Evolutionary conservation across 2,329 filamentous ascomycete genomes (phyloP).

Genomic region (Verticillium klebahnii): DNA sequence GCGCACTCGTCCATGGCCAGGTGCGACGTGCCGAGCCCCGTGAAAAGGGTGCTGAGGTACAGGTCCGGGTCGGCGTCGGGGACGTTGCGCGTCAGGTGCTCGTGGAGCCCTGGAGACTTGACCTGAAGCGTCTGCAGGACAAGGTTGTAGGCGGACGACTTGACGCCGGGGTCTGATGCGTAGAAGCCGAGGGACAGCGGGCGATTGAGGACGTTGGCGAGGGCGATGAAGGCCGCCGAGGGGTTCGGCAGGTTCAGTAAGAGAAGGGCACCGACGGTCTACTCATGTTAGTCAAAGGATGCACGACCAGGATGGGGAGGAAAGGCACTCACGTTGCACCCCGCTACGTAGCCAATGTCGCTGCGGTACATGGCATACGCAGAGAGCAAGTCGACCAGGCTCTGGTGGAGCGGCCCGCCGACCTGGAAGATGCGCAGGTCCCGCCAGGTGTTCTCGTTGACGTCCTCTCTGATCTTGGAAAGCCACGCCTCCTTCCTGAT

Average conservation of each 20-base stretch:
- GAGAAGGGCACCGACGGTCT: constrained; percentile 69
- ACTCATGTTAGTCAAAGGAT: constrained; percentile 13
- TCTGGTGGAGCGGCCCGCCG: constrained; percentile 61
- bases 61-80: constrained; percentile 39
- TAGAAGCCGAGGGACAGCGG: constrained; percentile 72
- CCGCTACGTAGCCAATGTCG: constrained; percentile 73
- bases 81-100: constrained; percentile 54
- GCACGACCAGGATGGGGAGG: background rate
- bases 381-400: constrained; percentile 66
- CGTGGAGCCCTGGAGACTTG: constrained; percentile 60
- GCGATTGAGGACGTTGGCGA: constrained; percentile 75
- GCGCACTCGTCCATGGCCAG: constrained; percentile 66
- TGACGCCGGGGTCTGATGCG: constrained; percentile 63
- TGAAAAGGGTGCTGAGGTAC: constrained; percentile 59
- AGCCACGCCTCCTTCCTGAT: constrained; percentile 56
- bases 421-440: constrained; percentile 70
- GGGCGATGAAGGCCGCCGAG: constrained; percentile 61
- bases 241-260: constrained; percentile 65
- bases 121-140: constrained; percentile 61
- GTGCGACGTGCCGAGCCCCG: constrained; percentile 57
- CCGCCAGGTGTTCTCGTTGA: constrained; percentile 59
- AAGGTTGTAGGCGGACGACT: constrained; percentile 63
- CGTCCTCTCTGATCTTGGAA: constrained; percentile 59
- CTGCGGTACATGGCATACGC: constrained; percentile 80
- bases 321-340: constrained; percentile 61